Conservation (phyloP, 768 basidiomycete genomes). For the Phylloporus sp. region DNA sequence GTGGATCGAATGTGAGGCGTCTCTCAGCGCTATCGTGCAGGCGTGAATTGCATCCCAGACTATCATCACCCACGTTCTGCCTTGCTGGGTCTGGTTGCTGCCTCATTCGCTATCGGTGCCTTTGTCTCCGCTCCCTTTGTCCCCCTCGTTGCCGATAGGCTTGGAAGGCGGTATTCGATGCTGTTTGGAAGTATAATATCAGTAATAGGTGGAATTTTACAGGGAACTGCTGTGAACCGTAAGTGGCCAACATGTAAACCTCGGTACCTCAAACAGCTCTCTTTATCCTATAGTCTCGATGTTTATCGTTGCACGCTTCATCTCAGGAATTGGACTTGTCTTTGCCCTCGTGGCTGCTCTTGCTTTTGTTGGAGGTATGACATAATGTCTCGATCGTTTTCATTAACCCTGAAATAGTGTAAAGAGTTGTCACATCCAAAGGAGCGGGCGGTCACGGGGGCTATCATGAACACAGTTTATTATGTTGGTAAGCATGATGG, state of each 20-base stretch:
- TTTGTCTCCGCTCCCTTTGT: neutral
- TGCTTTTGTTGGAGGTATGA: constrained; percentile 7
- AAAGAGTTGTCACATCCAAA: constrained; percentile 14
- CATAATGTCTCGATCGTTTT: neutral
- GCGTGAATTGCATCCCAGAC: constrained; percentile 31
- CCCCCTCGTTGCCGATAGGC: neutral
- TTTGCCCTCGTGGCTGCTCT: constrained; percentile 4
- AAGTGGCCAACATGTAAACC: neutral
- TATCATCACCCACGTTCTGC: constrained; percentile 53
- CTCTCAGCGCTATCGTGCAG: neutral
- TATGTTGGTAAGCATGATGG: constrained; percentile 1
- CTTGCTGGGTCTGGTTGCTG: constrained; percentile 37
- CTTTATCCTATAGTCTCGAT: constrained; percentile 2
- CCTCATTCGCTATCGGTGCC: neutral
- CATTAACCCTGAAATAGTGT: no score
- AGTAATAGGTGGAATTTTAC: neutral
- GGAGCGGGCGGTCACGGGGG: constrained; percentile 4
- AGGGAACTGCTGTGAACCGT: neutral
- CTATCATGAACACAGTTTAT: neutral
- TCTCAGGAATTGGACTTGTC: neutral
- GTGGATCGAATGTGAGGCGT: constrained; percentile 47
- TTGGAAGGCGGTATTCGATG: neutral
- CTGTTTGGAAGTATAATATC: neutral
- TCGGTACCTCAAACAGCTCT: neutral
- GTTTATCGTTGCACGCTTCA: constrained; percentile 6